A percentile compares a stretch with the other conserved stretches of the same genome.
These are phyloP conservation scores for Teunomyces funiuensis DNA, from an alignment of 805 yeast genomes.

Conservation along the genomic window DNA sequence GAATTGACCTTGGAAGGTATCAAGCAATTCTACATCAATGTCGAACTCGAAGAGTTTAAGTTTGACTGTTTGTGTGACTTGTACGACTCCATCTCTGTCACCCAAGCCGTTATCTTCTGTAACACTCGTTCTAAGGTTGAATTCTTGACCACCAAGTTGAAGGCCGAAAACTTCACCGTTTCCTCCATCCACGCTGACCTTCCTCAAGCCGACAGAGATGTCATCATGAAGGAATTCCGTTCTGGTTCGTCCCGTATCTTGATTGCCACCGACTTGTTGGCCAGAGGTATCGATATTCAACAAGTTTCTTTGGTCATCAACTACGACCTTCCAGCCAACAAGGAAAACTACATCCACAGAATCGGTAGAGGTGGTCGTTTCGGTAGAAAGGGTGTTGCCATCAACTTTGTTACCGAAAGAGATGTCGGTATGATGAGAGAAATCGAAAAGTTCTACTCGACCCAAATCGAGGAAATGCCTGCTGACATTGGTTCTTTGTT, in stretches of 20 bases:
- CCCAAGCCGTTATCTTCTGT: conserved; percentile 98
- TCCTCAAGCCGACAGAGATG: conserved; percentile 92
- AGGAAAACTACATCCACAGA: conserved; percentile 95
- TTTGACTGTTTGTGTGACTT: conserved; percentile 92
- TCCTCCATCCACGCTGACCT: conserved; percentile 96
- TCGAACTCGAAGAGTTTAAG: conserved; percentile 91
- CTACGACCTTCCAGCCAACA: conserved; percentile 90
- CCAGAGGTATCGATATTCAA: conserved; percentile 98
- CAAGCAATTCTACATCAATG: conserved; percentile 86
- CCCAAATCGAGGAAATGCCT: conserved; percentile 77
- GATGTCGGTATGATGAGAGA: conserved; percentile 76
- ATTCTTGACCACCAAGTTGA: conserved; percentile 89
- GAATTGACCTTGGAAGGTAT: conserved; percentile 93
- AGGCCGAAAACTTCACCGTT: conserved; percentile 88
- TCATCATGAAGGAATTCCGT: conserved; percentile 94
- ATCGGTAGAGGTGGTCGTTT: conserved; percentile 98
- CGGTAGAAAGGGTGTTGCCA: conserved; percentile 98
- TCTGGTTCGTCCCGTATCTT: conserved; percentile 89
- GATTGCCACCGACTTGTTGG: conserved; percentile 96
- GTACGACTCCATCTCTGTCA: conserved; percentile 91
- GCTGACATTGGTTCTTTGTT: conserved; percentile 57
- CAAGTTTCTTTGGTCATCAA: conserved; percentile 95
- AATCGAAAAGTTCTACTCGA: conserved; percentile 70
- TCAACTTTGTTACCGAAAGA: conserved; percentile 83
- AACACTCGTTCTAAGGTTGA: conserved; percentile 87